Percentiles rank a stretch among this genome's conserved stretches.
Conservation (phyloP, 805 yeast species). For the Yarrowia sp. region DNA sequence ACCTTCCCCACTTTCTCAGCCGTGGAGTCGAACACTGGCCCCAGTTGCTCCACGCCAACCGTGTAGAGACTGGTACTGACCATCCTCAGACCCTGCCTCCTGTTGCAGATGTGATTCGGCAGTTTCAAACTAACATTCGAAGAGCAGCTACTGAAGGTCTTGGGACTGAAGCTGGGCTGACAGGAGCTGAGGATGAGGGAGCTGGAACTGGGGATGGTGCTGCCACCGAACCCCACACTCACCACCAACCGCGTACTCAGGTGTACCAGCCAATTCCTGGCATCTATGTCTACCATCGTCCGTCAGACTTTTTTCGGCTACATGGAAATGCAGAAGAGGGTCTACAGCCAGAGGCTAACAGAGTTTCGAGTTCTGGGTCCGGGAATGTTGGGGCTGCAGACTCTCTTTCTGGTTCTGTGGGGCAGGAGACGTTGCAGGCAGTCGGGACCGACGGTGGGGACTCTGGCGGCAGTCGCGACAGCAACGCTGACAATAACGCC, state of each 20-base stretch:
- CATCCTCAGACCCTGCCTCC: neutral
- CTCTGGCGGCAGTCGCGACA: constrained; percentile 13
- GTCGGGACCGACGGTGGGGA: constrained; percentile 25
- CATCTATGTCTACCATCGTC: constrained; percentile 11
- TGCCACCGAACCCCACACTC: neutral
- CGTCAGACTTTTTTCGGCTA: constrained; percentile 9
- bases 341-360: neutral
- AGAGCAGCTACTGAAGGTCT: neutral
- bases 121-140: neutral
- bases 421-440: constrained; percentile 22
- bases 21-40: neutral
- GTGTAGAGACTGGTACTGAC: neutral
- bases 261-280: constrained; percentile 16
- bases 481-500: neutral
- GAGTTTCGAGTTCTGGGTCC: neutral
- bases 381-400: constrained; percentile 15
- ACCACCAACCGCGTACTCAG: neutral
- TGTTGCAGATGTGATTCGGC: neutral
- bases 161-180: neutral
- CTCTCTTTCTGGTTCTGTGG: constrained; percentile 10
- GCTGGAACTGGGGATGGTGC: neutral
- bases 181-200: neutral
- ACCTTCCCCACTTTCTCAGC: neutral
- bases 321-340: neutral
- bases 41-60: neutral